Conservation (phyloP, 2,329 filamentous ascomycete species). For the Neofusicoccum cordaticola region DNA sequence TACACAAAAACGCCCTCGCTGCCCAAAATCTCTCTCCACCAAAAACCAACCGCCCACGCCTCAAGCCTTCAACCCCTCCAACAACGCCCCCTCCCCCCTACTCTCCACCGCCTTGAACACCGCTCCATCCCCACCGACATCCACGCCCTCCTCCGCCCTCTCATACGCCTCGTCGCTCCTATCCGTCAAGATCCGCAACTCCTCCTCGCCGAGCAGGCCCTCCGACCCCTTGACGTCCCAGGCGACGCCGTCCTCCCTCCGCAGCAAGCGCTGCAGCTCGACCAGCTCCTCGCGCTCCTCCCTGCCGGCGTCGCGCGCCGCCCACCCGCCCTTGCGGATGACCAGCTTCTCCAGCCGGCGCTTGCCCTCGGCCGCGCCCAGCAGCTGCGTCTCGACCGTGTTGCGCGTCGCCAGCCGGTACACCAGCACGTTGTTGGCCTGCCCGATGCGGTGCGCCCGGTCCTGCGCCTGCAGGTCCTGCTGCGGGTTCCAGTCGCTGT, state of each 20-base stretch:
- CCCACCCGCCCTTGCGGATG: slow-evolving; percentile 77
- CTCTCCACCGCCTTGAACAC: slow-evolving; percentile 79
- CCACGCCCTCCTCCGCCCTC: slow-evolving; percentile 73
- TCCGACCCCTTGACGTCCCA: slow-evolving; percentile 50
- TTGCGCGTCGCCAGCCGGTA: slow-evolving; percentile 91
- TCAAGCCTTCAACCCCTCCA: slow-evolving; percentile 47
- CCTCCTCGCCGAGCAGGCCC: slow-evolving; percentile 69
- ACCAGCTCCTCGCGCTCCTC: slow-evolving; percentile 44
- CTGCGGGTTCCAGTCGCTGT: slow-evolving; percentile 92
- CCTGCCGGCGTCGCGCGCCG: slow-evolving; percentile 45
- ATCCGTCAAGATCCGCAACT: slow-evolving; percentile 77
- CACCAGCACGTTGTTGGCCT: slow-evolving; percentile 86
- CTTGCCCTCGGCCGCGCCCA: slow-evolving; percentile 87
- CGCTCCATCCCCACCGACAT: slow-evolving; percentile 59
- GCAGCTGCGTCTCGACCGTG: slow-evolving; percentile 84
- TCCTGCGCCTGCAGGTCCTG: slow-evolving; percentile 97
- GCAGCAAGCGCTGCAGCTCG: slow-evolving; percentile 46
- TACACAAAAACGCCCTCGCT: background rate
- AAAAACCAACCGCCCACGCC: no score
- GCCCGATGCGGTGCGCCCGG: slow-evolving; percentile 89
- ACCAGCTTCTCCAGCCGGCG: slow-evolving; percentile 89
- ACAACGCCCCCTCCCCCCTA: slow-evolving; percentile 53
- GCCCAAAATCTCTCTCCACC: background rate
- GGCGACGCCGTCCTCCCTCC: slow-evolving; percentile 65
- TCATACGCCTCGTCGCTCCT: slow-evolving; percentile 65